phyloP scores from a whole-genome alignment of 169 alveolate genomes.

The Eimeria brunetti region DNA sequence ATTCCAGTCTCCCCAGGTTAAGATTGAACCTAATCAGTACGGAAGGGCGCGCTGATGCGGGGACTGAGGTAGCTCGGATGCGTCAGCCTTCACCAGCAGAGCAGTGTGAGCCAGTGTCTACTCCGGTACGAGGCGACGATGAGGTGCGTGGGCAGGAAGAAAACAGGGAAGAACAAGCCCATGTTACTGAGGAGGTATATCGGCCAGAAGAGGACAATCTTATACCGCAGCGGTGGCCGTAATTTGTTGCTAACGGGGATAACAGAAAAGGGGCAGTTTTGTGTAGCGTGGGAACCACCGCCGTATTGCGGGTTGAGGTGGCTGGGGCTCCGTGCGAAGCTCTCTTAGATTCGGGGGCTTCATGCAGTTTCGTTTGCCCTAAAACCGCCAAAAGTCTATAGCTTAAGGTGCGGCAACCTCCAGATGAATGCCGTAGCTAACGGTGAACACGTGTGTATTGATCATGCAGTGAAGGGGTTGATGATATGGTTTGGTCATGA shows the following conservation, averaged over 20 bases:
- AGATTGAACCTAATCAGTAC: neutral
- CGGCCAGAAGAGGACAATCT: neutral
- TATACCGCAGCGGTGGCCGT: constrained; percentile 1
- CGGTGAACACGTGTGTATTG: neutral
- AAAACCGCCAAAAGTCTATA: neutral
- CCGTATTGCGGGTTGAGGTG: neutral
- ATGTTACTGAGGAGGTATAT: neutral
- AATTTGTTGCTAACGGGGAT: neutral
- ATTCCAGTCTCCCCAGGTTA: neutral
- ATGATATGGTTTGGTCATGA: neutral
- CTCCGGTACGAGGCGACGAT: neutral
- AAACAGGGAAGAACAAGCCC: neutral
- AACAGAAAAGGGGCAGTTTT: neutral
- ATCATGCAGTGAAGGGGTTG: neutral
- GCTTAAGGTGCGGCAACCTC: neutral
- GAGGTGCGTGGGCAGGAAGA: neutral
- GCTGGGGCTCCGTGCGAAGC: neutral
- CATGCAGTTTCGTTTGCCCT: neutral
- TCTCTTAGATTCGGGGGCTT: neutral
- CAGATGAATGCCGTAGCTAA: neutral
- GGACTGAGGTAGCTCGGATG: neutral
- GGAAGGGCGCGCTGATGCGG: neutral
- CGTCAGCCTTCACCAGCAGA: neutral
- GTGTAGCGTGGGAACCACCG: neutral
- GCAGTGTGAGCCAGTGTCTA: neutral